phyloP scores from a whole-genome alignment of 306 rosid genomes.

The Luffa acutangula region DNA sequence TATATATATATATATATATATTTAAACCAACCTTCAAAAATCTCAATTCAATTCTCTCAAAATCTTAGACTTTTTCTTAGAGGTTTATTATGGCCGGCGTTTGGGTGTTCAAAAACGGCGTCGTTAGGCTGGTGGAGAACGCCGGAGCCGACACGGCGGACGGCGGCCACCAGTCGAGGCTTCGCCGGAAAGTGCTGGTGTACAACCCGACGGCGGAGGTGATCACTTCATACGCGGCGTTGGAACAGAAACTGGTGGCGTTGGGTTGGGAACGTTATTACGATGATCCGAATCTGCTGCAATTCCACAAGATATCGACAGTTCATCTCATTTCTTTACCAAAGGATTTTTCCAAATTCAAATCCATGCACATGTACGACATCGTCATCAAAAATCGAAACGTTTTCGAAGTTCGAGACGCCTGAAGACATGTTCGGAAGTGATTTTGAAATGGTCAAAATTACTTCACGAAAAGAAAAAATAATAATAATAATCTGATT shows the following conservation, averaged over 20 bases:
- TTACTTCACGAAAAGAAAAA: neutral
- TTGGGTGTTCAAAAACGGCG: constrained; percentile 91
- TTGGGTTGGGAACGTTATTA: constrained; percentile 92
- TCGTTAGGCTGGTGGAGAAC: constrained; percentile 71
- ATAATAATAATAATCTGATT: neutral
- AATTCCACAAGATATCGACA: constrained; percentile 76
- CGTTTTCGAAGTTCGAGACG: constrained; percentile 67
- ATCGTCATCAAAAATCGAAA: constrained; percentile 84
- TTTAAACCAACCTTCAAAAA: neutral
- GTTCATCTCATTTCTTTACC: constrained; percentile 87
- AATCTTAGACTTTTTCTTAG: neutral
- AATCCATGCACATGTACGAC: constrained; percentile 92
- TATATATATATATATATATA: neutral
- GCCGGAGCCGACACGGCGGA: constrained; percentile 33
- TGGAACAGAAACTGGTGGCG: constrained; percentile 44
- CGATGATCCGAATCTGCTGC: constrained; percentile 77
- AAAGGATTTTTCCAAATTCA: constrained; percentile 58
- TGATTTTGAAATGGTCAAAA: too few species aligned
- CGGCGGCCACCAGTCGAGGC: constrained; percentile 20
- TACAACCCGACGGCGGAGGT: constrained; percentile 54
- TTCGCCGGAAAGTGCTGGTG: constrained; percentile 55
- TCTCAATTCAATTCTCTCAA: neutral
- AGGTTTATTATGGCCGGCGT: constrained; percentile 56
- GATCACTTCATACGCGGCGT: constrained; percentile 39
- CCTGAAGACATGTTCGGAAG: constrained; percentile 4